Conservation (phyloP, 768 basidiomycete genomes). For the Lactifluus pinguis region DNA sequence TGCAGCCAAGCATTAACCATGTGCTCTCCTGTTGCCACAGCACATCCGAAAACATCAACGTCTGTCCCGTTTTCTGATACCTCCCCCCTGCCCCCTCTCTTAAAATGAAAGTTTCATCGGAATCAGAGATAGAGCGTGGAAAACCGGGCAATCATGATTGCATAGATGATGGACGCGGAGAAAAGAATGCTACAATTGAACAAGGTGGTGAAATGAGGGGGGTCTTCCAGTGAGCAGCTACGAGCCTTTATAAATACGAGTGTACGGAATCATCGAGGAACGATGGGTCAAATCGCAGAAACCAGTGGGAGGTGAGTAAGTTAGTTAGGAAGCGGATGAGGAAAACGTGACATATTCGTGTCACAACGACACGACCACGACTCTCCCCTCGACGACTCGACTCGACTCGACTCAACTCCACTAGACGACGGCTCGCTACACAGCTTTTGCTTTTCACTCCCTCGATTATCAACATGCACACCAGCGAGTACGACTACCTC, state of each 20-base stretch:
- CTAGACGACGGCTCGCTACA: conserved; percentile 2
- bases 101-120: too few relatives aligned
- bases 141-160: conserved; percentile 27
- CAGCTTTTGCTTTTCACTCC: conserved; percentile 10
- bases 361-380: conserved; percentile 27
- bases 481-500: conserved; percentile 91
- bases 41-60: conserved; percentile 30
- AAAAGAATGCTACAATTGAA: conserved; percentile 34
- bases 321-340: conserved; percentile 27
- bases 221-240: conserved; percentile 29
- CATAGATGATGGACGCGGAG: conserved; percentile 18
- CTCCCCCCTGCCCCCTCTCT: conserved; percentile 32
- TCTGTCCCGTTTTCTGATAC: conserved; percentile 26
- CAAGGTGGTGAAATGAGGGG: conserved; percentile 38
- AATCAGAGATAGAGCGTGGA: too few relatives aligned
- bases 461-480: conserved; percentile 51
- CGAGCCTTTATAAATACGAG: conserved; percentile 32
- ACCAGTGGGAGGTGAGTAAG: too few relatives aligned
- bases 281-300: too few relatives aligned
- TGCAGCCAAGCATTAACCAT: too few relatives aligned
- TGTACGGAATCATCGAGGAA: conserved; percentile 9
- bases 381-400: background rate
- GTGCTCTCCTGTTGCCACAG: conserved; percentile 24
- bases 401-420: conserved; percentile 4
- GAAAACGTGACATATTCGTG: conserved; percentile 30